Conservation (phyloP, 495 filamentous ascomycete species). For the Choiromyces venosus region DNA sequence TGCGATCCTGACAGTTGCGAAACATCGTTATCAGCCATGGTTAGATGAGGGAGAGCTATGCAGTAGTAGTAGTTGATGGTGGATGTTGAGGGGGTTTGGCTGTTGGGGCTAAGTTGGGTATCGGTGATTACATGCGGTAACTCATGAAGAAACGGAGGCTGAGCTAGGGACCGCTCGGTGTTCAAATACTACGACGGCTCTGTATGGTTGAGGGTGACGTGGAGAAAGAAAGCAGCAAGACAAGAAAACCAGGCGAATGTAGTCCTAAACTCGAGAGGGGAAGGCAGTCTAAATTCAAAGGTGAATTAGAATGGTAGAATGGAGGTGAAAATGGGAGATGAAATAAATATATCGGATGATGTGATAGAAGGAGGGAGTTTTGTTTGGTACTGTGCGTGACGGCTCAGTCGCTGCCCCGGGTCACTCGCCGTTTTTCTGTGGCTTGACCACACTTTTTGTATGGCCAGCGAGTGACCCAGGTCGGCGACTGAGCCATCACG, state of each 20-base stretch:
- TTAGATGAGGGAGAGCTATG: conserved; percentile 23
- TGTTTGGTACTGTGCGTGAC: no score
- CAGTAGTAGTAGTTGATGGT: conserved; percentile 7
- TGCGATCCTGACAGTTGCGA: conserved; percentile 66
- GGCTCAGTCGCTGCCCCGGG: no score
- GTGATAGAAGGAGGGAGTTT: not conserved
- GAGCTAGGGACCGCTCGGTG: not conserved
- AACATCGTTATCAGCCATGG: conserved; percentile 51
- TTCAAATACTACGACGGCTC: not conserved
- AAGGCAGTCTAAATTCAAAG: not conserved
- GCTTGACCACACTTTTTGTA: no score
- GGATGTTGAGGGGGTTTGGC: not conserved
- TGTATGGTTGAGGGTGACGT: conserved; percentile 1
- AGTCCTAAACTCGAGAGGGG: not conserved
- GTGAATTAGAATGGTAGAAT: not conserved
- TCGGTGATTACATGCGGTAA: not conserved
- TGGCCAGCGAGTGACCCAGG: no score
- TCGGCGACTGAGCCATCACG: no score
- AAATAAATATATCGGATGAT: not conserved
- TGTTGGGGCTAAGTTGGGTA: not conserved
- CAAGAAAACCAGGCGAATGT: not conserved
- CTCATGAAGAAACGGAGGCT: not conserved
- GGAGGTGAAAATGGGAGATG: not conserved
- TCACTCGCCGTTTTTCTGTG: no score
- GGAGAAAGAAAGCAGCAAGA: not conserved